A percentile compares a stretch with the other conserved stretches of the same genome.
Conservation (phyloP, 441 rosid species). For the Populus trichocarpa region DNA sequence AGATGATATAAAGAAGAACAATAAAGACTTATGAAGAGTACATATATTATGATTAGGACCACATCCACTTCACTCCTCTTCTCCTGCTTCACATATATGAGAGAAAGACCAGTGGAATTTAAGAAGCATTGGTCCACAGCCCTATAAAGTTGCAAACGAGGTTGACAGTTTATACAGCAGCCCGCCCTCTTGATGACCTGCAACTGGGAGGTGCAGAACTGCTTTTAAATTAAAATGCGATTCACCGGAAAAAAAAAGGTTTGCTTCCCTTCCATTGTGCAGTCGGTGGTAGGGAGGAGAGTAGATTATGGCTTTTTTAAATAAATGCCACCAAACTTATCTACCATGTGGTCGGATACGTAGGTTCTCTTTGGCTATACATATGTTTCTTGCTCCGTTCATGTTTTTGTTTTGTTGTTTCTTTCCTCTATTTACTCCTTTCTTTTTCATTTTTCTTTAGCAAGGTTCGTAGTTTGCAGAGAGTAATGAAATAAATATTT, state of each 20-base stretch:
- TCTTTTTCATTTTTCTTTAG: too few species aligned
- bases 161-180: slow-evolving; percentile 65
- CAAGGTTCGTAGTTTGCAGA: not conserved
- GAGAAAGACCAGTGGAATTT: slow-evolving; percentile 53
- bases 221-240: not conserved
- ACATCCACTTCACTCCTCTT: slow-evolving; percentile 30
- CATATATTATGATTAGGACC: slow-evolving; percentile 49
- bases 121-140: slow-evolving; percentile 83
- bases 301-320: not conserved
- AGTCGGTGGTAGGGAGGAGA: not conserved
- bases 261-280: not conserved
- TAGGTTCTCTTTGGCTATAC: not conserved
- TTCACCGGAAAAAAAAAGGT: too few species aligned
- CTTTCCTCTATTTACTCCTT: not conserved
- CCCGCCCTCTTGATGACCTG: slow-evolving; percentile 22
- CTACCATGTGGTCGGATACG: not conserved
- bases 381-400: not conserved
- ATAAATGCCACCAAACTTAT: not conserved
- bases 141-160: slow-evolving; percentile 58
- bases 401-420: not conserved
- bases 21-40: slow-evolving; percentile 61
- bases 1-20: slow-evolving; percentile 52
- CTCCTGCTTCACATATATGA: not conserved
- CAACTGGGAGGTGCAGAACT: slow-evolving; percentile 2
- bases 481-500: not conserved